Evolutionary conservation across 2,329 filamentous ascomycete genomes (phyloP).

Genomic region (Knoxdaviesia proteae): DNA sequence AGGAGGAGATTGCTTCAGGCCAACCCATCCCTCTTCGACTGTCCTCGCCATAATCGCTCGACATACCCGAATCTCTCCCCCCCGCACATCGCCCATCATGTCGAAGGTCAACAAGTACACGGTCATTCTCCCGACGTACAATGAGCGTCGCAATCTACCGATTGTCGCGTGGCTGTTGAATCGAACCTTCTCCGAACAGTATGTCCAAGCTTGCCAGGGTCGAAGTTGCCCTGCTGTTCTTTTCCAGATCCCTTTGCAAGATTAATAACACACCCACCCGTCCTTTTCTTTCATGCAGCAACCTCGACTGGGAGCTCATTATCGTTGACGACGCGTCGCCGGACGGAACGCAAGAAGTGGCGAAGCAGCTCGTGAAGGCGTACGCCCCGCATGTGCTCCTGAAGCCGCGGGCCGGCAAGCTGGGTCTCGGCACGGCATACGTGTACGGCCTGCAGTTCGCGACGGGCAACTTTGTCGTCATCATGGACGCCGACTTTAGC

Average conservation of each 20-base stretch:
- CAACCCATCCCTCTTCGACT: too few species aligned
- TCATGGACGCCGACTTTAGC: constrained; percentile 99
- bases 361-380: constrained; percentile 70
- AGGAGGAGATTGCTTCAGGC: too few species aligned
- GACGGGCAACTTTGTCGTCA: constrained; percentile 89
- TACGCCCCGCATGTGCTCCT: constrained; percentile 67
- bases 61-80: neutral
- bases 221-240: neutral
- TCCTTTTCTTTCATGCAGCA: constrained; percentile 26
- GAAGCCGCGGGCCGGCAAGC: constrained; percentile 78
- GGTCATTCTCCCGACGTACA: constrained; percentile 93
- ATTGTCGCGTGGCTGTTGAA: constrained; percentile 90
- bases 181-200: constrained; percentile 80
- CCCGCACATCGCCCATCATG: constrained; percentile 15
- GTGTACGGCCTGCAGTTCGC: constrained; percentile 82
- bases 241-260: neutral
- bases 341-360: constrained; percentile 82
- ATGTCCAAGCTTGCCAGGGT: constrained; percentile 11
- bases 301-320: constrained; percentile 90
- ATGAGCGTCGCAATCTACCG: constrained; percentile 91
- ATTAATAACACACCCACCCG: neutral
- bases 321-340: constrained; percentile 97
- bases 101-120: constrained; percentile 63
- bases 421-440: constrained; percentile 91
- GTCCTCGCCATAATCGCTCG: too few species aligned